Evolutionary conservation across 192 early-diverging fungal species (phyloP), one percentile per base, ranked within the genome.

Genomic region (Cetraspora pellucida): DNA sequence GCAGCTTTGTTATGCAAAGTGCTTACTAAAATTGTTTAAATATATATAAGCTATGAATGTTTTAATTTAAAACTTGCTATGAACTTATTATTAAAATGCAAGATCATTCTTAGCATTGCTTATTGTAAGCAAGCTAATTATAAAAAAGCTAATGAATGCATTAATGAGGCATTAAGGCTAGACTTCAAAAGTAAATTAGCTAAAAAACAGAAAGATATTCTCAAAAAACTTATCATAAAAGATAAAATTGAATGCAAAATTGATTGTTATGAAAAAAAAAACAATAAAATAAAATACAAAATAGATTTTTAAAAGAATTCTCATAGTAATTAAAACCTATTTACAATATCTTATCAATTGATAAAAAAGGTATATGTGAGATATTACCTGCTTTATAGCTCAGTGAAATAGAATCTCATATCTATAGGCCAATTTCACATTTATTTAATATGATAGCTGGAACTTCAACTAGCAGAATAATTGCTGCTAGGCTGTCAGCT

Each of bases 351-450:
- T n/a, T 58, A 2, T 58, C 55, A 16, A 58, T 58, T 37, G 60
- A 63, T 37, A 27, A 27, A 28, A 27, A 27, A 4, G 60, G 60
- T 6, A 30, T 63, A 63, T 7, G 60, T 63, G 60, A 14, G 4
- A 16, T 63, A 63, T 37, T 63, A 63, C 60, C 60, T 63, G 28
- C 60, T 63, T 63, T 63, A 30, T 63, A 10, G 60, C 60, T 63
- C 4, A 63, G 60, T 27, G 30, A 63, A 6, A 27, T 63, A 37
- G 60, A 63, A 63, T 37, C 5, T 63, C 60, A 14, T 17, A 30
- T 27, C 13, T 27, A 63, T 63, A 63, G 10, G 30, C 60, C 60
- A 10, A 63, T 63, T 28, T 63, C 60, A 30, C 0, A 28, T 37
- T 27, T 63, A 63, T 63, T 63, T 63, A 25, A 37, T 10, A 63